Base-by-base conservation (phyloP, 805 yeast genomes). In the Candida tibetensis region DNA sequence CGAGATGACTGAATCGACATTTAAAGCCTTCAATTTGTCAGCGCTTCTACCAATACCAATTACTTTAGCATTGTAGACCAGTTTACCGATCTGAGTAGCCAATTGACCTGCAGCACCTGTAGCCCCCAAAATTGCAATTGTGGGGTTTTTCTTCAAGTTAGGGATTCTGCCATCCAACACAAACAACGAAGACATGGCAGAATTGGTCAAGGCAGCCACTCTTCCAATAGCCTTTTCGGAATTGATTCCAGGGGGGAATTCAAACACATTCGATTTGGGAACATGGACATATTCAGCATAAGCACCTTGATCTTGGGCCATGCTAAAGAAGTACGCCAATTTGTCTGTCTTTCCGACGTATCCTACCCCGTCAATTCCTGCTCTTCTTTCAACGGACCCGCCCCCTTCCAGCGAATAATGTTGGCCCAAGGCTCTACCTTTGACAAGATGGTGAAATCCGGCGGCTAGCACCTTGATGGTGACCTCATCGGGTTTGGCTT, bases 291-390 rank as follows among this genome's bases (percentile, higher is more conserved):
- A 32, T 15, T 41, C 28, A 6, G 32, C 40, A 28, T 39, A 41
- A 5, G 45, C 18, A 2, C 47, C 47, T 18, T 13, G 17, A 22
- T 19, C 32, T 1, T 36, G 14, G 10, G 19, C 34, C n/a, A 37
- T 22, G 0, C 40, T 28, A 14, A 37, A 22, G 30, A 41, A 41
- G 19, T 33, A 39, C n/a, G 39, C 47, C 33, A 36, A 32, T 27
- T 41, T 17, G 19, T 28, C 42, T 7, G 25, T 21, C 25, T 21
- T 10, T 12, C 27, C 45, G 8, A 44, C 27, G 12, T 22, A 26
- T 8, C 47, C 47, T 13, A 44, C 47, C 4, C 47, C 47, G 32
- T 44, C 47, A 1, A 44, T 44, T 2, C 47, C 47, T 14, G 41
- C 25, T 5, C 19, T 8, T 18, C 32, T 32, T 12, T 44, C 47